Percentiles rank a stretch among this genome's conserved stretches.
These are phyloP conservation scores for Fusarium xylarioides DNA, from an alignment of 2,329 filamentous ascomycete genomes.

Conservation along the genomic window DNA sequence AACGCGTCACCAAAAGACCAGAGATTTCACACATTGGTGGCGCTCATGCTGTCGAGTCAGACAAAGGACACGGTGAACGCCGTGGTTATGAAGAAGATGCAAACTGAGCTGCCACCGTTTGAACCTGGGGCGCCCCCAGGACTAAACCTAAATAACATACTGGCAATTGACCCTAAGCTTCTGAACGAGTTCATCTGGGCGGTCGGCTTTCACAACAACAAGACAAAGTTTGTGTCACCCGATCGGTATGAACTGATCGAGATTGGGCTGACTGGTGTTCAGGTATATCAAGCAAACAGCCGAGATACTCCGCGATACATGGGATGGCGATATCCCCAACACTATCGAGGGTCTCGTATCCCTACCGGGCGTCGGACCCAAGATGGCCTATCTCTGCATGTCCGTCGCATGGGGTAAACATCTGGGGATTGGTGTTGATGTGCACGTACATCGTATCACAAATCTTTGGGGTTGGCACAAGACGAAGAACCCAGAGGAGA, in stretches of 20 bases:
- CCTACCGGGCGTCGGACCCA: conserved; percentile 88
- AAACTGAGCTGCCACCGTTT: conserved; percentile 73
- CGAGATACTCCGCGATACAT: conserved; percentile 74
- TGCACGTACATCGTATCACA: conserved; percentile 93
- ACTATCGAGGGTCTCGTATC: conserved; percentile 78
- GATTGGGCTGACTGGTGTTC: conserved; percentile 24
- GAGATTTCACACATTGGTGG: conserved; percentile 85
- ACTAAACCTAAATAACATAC: conserved; percentile 79
- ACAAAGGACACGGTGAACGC: conserved; percentile 94
- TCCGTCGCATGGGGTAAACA: conserved; percentile 71
- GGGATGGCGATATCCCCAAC: conserved; percentile 79
- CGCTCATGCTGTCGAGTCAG: conserved; percentile 91
- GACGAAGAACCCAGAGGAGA: conserved; percentile 84
- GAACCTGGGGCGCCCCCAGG: conserved; percentile 56
- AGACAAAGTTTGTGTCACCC: conserved; percentile 67
- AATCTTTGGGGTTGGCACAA: conserved; percentile 94
- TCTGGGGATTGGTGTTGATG: conserved; percentile 86
- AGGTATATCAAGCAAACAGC: conserved; percentile 78
- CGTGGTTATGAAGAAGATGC: conserved; percentile 80
- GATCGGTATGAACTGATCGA: not conserved
- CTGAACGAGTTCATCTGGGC: conserved; percentile 80
- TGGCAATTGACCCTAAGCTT: conserved; percentile 71
- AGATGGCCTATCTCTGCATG: conserved; percentile 93
- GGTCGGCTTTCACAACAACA: conserved; percentile 95
- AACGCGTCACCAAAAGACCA: conserved; percentile 63